These are phyloP conservation scores for Silybum marianum DNA, from an alignment of 129 eudicot genomes.

Conservation along the genomic window DNA sequence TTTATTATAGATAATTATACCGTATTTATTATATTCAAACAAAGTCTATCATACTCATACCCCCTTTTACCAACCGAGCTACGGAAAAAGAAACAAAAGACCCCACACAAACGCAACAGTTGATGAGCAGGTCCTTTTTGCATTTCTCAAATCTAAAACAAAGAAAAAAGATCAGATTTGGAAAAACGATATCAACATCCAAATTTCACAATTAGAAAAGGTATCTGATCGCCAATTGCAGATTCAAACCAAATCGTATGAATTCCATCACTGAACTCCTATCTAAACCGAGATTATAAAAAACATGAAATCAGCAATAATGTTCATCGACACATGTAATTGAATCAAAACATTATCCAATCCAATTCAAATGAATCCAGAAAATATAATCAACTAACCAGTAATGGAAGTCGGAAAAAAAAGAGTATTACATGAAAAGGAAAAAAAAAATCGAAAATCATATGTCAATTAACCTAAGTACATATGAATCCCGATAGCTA, in stretches of 20 bases:
- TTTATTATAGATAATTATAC: too few relatives aligned
- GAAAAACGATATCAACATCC: not conserved
- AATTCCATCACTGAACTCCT: not conserved
- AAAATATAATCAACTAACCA: constrained; percentile 10
- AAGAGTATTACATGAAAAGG: constrained; percentile 14
- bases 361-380: constrained; percentile 13
- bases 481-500: constrained; percentile 80
- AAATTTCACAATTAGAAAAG: not conserved
- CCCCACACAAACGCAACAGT: not conserved
- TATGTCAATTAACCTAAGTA: constrained; percentile 51
- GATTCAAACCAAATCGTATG: not conserved
- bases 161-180: too few relatives aligned
- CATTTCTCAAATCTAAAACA: not conserved
- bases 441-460: not conserved
- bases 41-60: too few relatives aligned
- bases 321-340: not conserved
- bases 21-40: too few relatives aligned
- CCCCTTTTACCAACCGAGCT: not conserved
- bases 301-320: not conserved
- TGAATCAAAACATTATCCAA: constrained; percentile 13
- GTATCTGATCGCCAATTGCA: not conserved
- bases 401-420: not conserved
- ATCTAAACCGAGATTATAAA: not conserved
- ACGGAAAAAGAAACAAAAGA: not conserved
- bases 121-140: not conserved